Conservation (phyloP, 768 basidiomycete genomes). For the Serendipita vermifera region DNA sequence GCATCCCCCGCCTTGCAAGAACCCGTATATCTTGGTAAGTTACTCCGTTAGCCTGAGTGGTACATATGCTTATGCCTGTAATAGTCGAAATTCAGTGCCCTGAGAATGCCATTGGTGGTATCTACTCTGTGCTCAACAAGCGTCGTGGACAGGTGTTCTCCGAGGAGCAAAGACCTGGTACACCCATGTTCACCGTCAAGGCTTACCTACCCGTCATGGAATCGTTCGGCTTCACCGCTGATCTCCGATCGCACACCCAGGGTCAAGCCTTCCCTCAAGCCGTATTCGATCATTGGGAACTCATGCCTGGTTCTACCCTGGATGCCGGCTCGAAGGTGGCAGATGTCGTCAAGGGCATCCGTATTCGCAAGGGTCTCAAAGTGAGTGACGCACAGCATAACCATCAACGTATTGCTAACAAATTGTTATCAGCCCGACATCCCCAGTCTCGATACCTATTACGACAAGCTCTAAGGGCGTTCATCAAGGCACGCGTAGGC, state of each 20-base stretch:
- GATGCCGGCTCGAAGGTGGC: slow-evolving; percentile 91
- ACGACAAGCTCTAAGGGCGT: slow-evolving; percentile 68
- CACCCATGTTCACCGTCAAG: slow-evolving; percentile 99
- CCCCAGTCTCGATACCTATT: slow-evolving; percentile 76
- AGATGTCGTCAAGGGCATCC: slow-evolving; percentile 67
- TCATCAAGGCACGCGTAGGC: no score
- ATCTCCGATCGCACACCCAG: slow-evolving; percentile 78
- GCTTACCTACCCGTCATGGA: slow-evolving; percentile 85
- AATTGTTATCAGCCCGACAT: slow-evolving; percentile 55
- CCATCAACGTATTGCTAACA: not conserved
- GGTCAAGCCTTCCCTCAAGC: slow-evolving; percentile 98
- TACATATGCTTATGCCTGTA: slow-evolving; percentile 10
- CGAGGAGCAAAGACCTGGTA: slow-evolving; percentile 92
- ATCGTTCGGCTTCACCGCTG: slow-evolving; percentile 97
- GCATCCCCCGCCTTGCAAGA: slow-evolving; percentile 88
- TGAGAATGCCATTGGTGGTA: slow-evolving; percentile 93
- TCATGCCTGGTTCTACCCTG: slow-evolving; percentile 67
- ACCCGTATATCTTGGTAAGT: slow-evolving; percentile 81
- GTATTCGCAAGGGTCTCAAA: slow-evolving; percentile 92
- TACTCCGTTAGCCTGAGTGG: not conserved
- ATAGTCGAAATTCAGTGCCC: slow-evolving; percentile 96
- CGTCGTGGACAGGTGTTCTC: slow-evolving; percentile 97
- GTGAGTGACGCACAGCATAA: no score
- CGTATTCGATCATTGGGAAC: slow-evolving; percentile 88
- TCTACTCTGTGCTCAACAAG: slow-evolving; percentile 88